A percentile compares a stretch with the other conserved stretches of the same genome.
Conservation (phyloP, 257 asterid genomes). For the Voacanga thouarsii region DNA sequence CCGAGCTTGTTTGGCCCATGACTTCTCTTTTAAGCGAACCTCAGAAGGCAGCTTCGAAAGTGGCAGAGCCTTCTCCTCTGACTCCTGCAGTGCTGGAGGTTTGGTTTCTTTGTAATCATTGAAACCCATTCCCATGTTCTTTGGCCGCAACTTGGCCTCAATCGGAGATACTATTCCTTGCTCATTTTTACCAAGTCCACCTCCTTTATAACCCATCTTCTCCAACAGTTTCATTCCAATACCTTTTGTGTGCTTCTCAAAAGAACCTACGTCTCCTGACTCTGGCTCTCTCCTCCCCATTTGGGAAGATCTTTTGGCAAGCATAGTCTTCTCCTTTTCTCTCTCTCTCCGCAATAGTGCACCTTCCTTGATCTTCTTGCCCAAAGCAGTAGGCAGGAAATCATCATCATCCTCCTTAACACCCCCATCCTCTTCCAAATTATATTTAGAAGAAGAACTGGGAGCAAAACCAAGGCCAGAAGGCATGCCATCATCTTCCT, state of each 20-base stretch:
- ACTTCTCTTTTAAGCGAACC: constrained; percentile 49
- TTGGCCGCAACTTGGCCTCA: constrained; percentile 77
- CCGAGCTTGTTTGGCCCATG: constrained; percentile 68
- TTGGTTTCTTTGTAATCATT: constrained; percentile 66
- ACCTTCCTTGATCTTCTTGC: constrained; percentile 65
- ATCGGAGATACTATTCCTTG: constrained; percentile 86
- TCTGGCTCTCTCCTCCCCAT: constrained; percentile 38
- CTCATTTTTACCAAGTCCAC: constrained; percentile 82
- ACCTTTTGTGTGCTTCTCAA: constrained; percentile 78
- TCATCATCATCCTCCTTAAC: constrained; percentile 27
- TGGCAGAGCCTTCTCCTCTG: constrained; percentile 41
- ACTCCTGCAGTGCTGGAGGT: constrained; percentile 42
- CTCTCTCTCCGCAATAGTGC: constrained; percentile 59
- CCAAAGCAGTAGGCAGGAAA: constrained; percentile 68
- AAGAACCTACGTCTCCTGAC: constrained; percentile 52
- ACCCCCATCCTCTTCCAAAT: neutral
- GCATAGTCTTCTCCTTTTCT: constrained; percentile 60
- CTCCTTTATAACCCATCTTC: constrained; percentile 94
- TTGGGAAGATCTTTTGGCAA: constrained; percentile 51
- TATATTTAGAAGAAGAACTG: constrained; percentile 32
- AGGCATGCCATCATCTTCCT: constrained; percentile 37
- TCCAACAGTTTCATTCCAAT: constrained; percentile 71
- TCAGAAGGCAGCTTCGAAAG: constrained; percentile 37
- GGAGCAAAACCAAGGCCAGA: constrained; percentile 48
- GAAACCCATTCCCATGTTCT: constrained; percentile 92